Conservation (phyloP, 2,329 filamentous ascomycete genomes). For the Aspergillus ruber region DNA sequence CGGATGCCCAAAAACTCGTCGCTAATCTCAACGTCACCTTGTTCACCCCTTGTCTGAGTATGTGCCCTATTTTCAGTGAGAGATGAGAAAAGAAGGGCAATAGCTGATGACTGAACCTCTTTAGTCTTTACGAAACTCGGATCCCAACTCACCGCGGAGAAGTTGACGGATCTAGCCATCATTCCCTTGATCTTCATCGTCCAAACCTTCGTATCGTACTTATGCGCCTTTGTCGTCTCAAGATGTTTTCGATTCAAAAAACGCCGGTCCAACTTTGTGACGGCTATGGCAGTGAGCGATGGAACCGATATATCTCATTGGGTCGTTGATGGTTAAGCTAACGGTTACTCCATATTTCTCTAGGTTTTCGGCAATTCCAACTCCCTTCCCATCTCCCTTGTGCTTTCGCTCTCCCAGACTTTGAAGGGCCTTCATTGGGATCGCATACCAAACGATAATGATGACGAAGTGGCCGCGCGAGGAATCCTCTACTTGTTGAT, state of each 20-base stretch:
- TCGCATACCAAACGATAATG: constrained; percentile 82
- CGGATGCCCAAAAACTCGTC: constrained; percentile 91
- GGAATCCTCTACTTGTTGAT: constrained; percentile 94
- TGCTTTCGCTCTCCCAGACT: constrained; percentile 88
- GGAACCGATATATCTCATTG: not conserved
- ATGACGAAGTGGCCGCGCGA: constrained; percentile 86
- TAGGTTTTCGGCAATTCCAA: constrained; percentile 96
- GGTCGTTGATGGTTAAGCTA: not conserved
- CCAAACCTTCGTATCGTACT: constrained; percentile 80
- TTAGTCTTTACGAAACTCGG: constrained; percentile 94
- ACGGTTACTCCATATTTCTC: not conserved
- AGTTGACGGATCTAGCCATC: constrained; percentile 80
- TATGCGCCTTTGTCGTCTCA: constrained; percentile 64
- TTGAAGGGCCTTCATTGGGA: constrained; percentile 91
- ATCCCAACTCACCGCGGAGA: constrained; percentile 85
- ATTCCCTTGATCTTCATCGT: constrained; percentile 92
- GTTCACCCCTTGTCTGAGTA: constrained; percentile 95
- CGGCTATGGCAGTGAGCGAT: constrained; percentile 73
- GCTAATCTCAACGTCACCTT: constrained; percentile 94
- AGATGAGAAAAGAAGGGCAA: no score
- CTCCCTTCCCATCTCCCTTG: constrained; percentile 91
- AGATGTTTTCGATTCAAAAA: constrained; percentile 74
- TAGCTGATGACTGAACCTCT: not conserved
- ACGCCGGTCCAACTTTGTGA: constrained; percentile 86
- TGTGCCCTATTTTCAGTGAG: constrained; percentile 23